These are phyloP conservation scores for Rosa persica DNA, from an alignment of 306 rosid genomes.

Conservation along the genomic window DNA sequence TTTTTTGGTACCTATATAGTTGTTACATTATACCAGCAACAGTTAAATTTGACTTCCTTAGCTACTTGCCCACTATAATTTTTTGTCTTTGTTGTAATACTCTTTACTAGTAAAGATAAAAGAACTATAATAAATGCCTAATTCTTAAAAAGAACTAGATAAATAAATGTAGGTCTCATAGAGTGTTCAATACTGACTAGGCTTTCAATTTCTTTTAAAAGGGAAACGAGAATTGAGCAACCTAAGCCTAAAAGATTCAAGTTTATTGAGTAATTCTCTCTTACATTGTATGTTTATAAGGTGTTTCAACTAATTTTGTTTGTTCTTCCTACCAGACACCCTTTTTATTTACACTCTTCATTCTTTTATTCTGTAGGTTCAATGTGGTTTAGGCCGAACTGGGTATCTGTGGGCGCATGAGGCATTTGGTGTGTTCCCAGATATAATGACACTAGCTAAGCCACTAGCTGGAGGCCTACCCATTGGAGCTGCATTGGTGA, in stretches of 20 bases:
- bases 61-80: not conserved
- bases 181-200: not conserved
- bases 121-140: not conserved
- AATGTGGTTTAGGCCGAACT: slow-evolving; percentile 90
- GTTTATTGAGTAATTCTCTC: not conserved
- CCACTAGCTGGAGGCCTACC: slow-evolving; percentile 98
- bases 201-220: not conserved
- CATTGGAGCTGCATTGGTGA: slow-evolving; percentile 76
- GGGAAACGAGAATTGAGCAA: not conserved
- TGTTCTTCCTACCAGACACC: not conserved
- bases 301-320: too few relatives aligned
- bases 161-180: not conserved
- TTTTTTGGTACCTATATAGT: not conserved
- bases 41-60: not conserved
- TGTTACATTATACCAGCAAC: not conserved
- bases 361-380: slow-evolving; percentile 49
- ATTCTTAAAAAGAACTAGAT: not conserved
- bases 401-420: slow-evolving; percentile 92
- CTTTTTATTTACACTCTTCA: not conserved
- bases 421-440: slow-evolving; percentile 70
- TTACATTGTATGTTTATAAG: not conserved
- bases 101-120: not conserved
- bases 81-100: not conserved
- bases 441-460: slow-evolving; percentile 92
- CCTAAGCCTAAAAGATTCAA: not conserved